These are phyloP conservation scores for Nothomitra cinnamomea DNA, from an alignment of 2,329 filamentous ascomycete genomes.

Conservation along the genomic window DNA sequence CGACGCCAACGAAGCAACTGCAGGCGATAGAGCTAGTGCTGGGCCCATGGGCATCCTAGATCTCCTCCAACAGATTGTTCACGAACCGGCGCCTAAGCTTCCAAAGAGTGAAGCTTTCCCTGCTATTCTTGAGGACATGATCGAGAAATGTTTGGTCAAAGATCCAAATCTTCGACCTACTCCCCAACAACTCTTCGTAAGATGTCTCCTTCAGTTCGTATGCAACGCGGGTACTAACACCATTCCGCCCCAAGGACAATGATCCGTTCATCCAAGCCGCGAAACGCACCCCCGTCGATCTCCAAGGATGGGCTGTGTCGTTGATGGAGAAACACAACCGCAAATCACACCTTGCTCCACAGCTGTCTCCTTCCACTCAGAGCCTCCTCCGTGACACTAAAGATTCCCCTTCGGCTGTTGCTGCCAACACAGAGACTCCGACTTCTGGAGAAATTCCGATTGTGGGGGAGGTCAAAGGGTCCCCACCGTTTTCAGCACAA, in stretches of 20 bases:
- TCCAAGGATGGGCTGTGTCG: conserved; percentile 82
- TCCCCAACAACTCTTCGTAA: conserved; percentile 79
- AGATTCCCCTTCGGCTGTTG: conserved; percentile 19
- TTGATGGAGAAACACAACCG: conserved; percentile 92
- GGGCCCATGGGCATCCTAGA: conserved; percentile 88
- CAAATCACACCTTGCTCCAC: conserved; percentile 78
- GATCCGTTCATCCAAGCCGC: conserved; percentile 93
- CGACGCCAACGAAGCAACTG: conserved; percentile 62
- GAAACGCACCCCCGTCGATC: conserved; percentile 86
- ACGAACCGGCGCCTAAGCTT: conserved; percentile 82
- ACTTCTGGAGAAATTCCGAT: conserved; percentile 60
- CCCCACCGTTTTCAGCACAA: background rate
- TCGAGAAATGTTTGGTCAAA: conserved; percentile 88
- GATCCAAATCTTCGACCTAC: conserved; percentile 77
- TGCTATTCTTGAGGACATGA: conserved; percentile 86
- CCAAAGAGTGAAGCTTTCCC: conserved; percentile 98
- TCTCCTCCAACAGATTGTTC: conserved; percentile 89
- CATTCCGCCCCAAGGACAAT: conserved; percentile 43
- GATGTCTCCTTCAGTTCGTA: conserved; percentile 18
- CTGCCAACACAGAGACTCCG: conserved; percentile 37
- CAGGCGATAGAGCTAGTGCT: conserved; percentile 44
- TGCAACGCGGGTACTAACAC: conserved; percentile 8
- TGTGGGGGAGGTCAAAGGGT: conserved; percentile 19
- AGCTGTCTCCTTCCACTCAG: conserved; percentile 60
- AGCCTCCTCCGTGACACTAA: conserved; percentile 45